A percentile compares a stretch with the other conserved stretches of the same genome.
These are phyloP conservation scores for Kazachstania bromeliacearum DNA, from an alignment of 805 yeast genomes.

Conservation along the genomic window DNA sequence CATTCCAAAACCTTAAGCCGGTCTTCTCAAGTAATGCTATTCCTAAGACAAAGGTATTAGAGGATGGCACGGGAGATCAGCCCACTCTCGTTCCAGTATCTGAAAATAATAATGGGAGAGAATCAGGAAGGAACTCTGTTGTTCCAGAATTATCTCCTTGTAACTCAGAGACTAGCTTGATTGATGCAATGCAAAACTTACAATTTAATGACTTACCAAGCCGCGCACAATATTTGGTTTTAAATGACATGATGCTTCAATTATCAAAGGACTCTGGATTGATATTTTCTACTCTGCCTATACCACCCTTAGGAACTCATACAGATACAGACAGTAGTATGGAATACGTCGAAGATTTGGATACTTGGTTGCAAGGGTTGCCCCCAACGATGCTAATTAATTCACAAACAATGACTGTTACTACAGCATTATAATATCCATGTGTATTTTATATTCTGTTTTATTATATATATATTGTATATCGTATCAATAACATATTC, in stretches of 20 bases:
- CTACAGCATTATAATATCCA: constrained; percentile 61
- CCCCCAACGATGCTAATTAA: constrained; percentile 80
- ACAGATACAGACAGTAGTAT: constrained; percentile 54
- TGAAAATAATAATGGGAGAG: constrained; percentile 11
- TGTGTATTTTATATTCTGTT: not conserved
- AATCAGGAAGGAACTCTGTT: constrained; percentile 8
- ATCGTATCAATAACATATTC: not conserved
- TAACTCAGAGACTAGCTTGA: constrained; percentile 27
- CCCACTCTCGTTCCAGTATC: constrained; percentile 54
- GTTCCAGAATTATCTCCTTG: constrained; percentile 26
- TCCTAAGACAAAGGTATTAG: constrained; percentile 58
- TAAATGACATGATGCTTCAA: constrained; percentile 74
- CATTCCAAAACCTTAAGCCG: constrained; percentile 33
- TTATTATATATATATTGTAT: not conserved
- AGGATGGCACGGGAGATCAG: constrained; percentile 58
- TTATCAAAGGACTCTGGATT: constrained; percentile 57
- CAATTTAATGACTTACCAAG: constrained; percentile 87
- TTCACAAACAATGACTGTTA: constrained; percentile 91
- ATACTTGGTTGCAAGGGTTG: constrained; percentile 69
- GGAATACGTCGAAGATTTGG: constrained; percentile 66
- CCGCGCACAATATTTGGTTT: constrained; percentile 76
- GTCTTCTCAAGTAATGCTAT: constrained; percentile 63
- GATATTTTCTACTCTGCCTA: constrained; percentile 82
- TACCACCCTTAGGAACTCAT: constrained; percentile 80
- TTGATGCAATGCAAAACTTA: constrained; percentile 30